phyloP scores from a whole-genome alignment of 768 basidiomycete genomes.

The Suillus spraguei region DNA sequence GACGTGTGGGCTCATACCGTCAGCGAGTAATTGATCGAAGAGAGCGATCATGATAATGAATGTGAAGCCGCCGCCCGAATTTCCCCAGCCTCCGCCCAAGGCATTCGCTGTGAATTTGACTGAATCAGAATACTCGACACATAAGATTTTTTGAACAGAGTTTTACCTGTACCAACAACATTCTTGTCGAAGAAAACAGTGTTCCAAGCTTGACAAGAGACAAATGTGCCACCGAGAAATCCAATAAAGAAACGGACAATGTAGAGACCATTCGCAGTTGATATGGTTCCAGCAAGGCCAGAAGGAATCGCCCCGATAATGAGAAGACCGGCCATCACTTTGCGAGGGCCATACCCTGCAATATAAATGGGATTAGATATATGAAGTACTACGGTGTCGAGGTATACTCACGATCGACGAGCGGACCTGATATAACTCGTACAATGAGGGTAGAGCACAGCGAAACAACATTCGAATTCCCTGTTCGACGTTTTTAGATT shows the following conservation, averaged over 20 bases:
- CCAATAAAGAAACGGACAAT: slow-evolving; percentile 59
- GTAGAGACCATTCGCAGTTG: slow-evolving; percentile 42
- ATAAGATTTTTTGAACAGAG: neutral
- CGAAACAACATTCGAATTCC: slow-evolving; percentile 53
- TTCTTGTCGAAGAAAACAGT: slow-evolving; percentile 60
- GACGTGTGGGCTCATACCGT: slow-evolving; percentile 40
- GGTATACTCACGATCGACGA: slow-evolving; percentile 42
- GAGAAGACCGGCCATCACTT: slow-evolving; percentile 56
- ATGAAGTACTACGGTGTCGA: neutral
- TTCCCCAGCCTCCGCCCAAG: slow-evolving; percentile 59
- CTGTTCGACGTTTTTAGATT: slow-evolving; percentile 16
- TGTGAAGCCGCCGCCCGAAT: slow-evolving; percentile 48
- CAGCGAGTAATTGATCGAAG: slow-evolving; percentile 40
- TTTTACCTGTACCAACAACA: slow-evolving; percentile 39
- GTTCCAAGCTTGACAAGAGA: slow-evolving; percentile 64
- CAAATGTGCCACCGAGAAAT: slow-evolving; percentile 61
- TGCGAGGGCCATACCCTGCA: slow-evolving; percentile 49
- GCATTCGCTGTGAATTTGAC: slow-evolving; percentile 45
- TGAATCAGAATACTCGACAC: neutral
- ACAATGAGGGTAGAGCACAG: slow-evolving; percentile 51
- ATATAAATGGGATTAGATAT: slow-evolving; percentile 3
- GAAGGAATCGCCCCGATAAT: slow-evolving; percentile 60
- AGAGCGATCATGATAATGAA: slow-evolving; percentile 60
- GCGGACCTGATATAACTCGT: slow-evolving; percentile 50
- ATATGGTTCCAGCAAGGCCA: slow-evolving; percentile 55